Base-by-base conservation (phyloP, 768 basidiomycete genomes). In the Mycena capillaripes region DNA sequence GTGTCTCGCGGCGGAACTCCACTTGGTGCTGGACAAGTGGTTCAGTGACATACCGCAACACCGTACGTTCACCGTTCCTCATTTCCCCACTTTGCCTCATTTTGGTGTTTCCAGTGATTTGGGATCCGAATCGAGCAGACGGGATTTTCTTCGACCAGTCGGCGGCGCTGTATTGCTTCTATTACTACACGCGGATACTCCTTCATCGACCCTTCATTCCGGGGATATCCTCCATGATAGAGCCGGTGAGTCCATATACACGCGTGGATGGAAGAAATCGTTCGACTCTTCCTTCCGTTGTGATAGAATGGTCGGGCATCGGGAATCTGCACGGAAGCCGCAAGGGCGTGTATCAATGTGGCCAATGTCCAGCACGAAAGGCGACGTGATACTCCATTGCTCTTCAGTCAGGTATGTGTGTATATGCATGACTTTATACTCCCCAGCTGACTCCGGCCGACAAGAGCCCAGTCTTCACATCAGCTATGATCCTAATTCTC, bases 401-500 rank as follows among this genome's bases (percentile, higher is more conserved):
- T 34, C 6, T 56, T 56, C 32, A 56, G 53, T 32, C 53, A 56
- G 2, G 53, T 56, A 3, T 25, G n/a, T 48, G n/a, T 11, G 16
- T 21, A 19, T 6, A 25, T 23, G 7, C 23, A 23, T 23, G 9
- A 10, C 42, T 17, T 42, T 10, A 6, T 48, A 4, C 46, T 48
- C 44, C 21, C 44, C 16, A 9, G 8, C 21, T 21, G 8, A 46
- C 44, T 46, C 44, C 25, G 23, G 21, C 46, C 25, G 4, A 7
- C 5, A 48, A 66, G 52, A 56, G 19, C 34, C 44, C 56, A 16
- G 2, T 67, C 21, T 67, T 67, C 34, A 36, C 42, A 16, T 21
- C 66, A 2, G 66, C 57, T 17, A 67, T 59, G 66, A 32, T 59
- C 2, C 27, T 67, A 46, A 32, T 67, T 1, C 40, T 58, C 19